Percentiles rank a stretch among this genome's conserved stretches.
Conservation (phyloP, 352 stramenopile species). For the Globisporangium ultimum region DNA sequence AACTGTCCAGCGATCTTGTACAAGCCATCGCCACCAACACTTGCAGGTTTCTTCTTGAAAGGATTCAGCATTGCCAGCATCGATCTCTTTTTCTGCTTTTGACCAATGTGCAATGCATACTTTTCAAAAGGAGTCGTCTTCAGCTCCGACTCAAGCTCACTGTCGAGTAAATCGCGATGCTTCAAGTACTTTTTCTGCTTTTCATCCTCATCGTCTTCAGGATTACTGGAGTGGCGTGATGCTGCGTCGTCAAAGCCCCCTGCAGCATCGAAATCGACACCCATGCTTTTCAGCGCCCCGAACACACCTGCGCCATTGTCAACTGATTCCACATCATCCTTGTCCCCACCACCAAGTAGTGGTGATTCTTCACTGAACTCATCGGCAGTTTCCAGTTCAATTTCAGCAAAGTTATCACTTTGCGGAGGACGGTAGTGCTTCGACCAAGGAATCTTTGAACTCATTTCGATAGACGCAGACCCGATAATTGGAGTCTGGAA, state of each 20-base stretch:
- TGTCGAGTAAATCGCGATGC: conserved; percentile 64
- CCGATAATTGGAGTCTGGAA: conserved; percentile 85
- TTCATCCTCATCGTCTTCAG: conserved; percentile 56
- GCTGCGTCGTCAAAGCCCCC: conserved; percentile 51
- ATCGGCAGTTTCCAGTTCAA: conserved; percentile 61
- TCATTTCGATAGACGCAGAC: conserved; percentile 84
- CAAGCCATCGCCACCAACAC: conserved; percentile 39
- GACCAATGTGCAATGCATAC: conserved; percentile 78
- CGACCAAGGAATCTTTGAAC: conserved; percentile 79
- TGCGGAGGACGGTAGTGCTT: conserved; percentile 70
- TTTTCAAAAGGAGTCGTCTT: conserved; percentile 88
- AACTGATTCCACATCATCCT: conserved; percentile 31
- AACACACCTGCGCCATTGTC: conserved; percentile 86
- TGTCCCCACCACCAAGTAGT: conserved; percentile 30
- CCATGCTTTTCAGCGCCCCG: conserved; percentile 82
- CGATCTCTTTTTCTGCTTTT: conserved; percentile 72
- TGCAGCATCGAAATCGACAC: conserved; percentile 70
- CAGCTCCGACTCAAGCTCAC: conserved; percentile 66
- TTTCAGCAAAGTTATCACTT: conserved; percentile 60
- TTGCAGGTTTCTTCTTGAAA: conserved; percentile 47
- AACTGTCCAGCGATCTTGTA: conserved; percentile 87
- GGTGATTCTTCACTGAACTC: conserved; percentile 54
- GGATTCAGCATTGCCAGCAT: conserved; percentile 62
- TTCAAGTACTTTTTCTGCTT: conserved; percentile 78
- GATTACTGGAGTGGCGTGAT: conserved; percentile 48